Percentiles rank a stretch among this genome's conserved stretches.
Conservation (phyloP, 1,284 basidiomycete species). For the Sanghuangporus baumii region DNA sequence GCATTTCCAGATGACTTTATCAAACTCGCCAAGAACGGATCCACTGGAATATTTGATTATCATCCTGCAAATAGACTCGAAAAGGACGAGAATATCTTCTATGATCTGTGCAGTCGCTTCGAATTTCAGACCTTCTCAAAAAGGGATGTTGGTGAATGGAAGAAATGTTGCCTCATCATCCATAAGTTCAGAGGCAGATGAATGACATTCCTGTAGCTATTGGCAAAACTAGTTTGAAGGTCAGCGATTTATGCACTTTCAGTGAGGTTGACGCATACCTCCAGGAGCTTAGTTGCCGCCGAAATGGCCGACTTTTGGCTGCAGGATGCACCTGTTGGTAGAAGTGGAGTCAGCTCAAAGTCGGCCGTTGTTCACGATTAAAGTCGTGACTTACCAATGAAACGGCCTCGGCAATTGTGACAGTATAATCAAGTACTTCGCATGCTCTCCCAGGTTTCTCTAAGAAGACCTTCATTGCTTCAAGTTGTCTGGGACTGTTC, state of each 20-base stretch:
- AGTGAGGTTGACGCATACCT: not conserved
- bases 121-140: not conserved
- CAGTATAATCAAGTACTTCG: not conserved
- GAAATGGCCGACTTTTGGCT: not conserved
- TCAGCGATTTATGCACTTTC: not conserved
- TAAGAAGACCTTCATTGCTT: not conserved
- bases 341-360: not conserved
- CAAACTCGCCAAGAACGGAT: no score
- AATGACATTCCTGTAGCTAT: not conserved
- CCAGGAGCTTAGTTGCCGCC: not conserved
- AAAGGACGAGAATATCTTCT: not conserved
- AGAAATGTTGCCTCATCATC: not conserved
- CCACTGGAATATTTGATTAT: not conserved
- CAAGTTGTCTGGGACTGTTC: not conserved
- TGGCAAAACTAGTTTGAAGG: not conserved
- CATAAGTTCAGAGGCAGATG: not conserved
- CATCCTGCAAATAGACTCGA: not conserved
- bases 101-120: not conserved
- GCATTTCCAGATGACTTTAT: no score
- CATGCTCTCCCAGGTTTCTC: not conserved
- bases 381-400: not conserved
- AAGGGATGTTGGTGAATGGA: not conserved
- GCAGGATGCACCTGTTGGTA: not conserved
- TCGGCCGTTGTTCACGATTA: not conserved
- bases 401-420: not conserved